Conservation (phyloP, 768 basidiomycete genomes). For the Mycena rosella region DNA sequence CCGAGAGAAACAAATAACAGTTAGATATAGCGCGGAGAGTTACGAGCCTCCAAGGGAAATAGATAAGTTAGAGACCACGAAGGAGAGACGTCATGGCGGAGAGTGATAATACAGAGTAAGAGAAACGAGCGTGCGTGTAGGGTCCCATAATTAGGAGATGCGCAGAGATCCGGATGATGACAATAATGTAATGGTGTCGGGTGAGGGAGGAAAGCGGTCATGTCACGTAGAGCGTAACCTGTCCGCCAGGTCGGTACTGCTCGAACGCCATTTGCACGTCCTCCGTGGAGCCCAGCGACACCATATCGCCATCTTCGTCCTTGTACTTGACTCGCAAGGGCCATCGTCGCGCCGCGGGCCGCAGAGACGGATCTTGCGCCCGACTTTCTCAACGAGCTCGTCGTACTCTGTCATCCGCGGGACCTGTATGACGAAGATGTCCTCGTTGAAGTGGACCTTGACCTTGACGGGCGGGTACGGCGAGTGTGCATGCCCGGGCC, state of each 20-base stretch:
- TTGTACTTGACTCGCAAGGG: constrained; percentile 88
- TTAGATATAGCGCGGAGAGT: constrained; percentile 41
- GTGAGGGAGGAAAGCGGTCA: constrained; percentile 51
- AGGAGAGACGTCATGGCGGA: constrained; percentile 31
- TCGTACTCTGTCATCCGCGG: constrained; percentile 81
- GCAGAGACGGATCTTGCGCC: constrained; percentile 93
- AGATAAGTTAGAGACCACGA: constrained; percentile 37
- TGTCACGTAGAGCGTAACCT: constrained; percentile 85
- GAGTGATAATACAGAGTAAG: constrained; percentile 36
- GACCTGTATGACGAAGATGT: constrained; percentile 95
- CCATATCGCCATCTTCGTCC: constrained; percentile 94
- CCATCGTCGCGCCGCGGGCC: constrained; percentile 84
- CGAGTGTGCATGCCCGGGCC: constrained; percentile 39
- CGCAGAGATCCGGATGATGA: constrained; percentile 42
- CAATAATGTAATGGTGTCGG: constrained; percentile 15
- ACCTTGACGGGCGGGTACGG: constrained; percentile 77
- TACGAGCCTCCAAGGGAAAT: constrained; percentile 30
- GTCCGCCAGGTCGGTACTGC: constrained; percentile 80
- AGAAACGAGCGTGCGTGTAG: constrained; percentile 34
- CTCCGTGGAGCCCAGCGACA: constrained; percentile 89
- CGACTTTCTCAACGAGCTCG: constrained; percentile 90
- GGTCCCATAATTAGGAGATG: constrained; percentile 45
- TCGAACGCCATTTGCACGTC: constrained; percentile 97
- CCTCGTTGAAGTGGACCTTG: constrained; percentile 95
- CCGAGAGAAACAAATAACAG: constrained; percentile 46